These are phyloP conservation scores for Tillandsia fasciculata DNA, from an alignment of 176 grass and related monocot species.

Conservation along the genomic window DNA sequence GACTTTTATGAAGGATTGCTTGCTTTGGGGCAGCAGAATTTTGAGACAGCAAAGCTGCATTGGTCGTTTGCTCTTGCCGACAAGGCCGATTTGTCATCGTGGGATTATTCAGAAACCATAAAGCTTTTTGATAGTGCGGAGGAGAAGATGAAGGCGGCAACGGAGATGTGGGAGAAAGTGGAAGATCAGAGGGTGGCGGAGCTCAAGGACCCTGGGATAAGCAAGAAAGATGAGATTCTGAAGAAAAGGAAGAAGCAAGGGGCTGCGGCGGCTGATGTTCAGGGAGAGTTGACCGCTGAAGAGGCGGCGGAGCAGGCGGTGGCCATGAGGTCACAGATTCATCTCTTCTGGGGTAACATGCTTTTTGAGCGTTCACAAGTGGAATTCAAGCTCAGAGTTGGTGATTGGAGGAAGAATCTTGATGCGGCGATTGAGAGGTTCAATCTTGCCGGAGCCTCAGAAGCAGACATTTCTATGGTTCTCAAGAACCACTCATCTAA, in stretches of 20 bases:
- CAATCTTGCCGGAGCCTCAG: constrained; percentile 82
- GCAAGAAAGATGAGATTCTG: constrained; percentile 55
- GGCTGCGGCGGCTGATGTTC: constrained; percentile 34
- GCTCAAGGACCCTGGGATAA: constrained; percentile 45
- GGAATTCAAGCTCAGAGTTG: constrained; percentile 71
- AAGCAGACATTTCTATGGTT: constrained; percentile 77
- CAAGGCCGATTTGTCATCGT: constrained; percentile 63
- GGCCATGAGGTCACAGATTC: constrained; percentile 92
- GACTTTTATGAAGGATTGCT: constrained; percentile 98
- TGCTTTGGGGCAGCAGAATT: constrained; percentile 95
- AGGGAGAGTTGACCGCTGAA: constrained; percentile 53
- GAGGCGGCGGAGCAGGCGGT: constrained; percentile 80
- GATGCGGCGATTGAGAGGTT: constrained; percentile 80
- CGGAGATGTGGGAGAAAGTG: constrained; percentile 97
- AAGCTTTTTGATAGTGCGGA: constrained; percentile 81
- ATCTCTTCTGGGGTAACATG: constrained; percentile 99
- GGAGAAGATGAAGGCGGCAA: constrained; percentile 79
- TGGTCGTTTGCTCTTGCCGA: constrained; percentile 91
- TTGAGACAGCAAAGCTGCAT: constrained; percentile 91
- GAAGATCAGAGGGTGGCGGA: constrained; percentile 77
- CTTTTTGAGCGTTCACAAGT: constrained; percentile 97
- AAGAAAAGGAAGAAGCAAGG: constrained; percentile 65
- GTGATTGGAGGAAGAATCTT: constrained; percentile 85
- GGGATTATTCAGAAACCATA: constrained; percentile 80
- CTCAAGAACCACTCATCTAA: constrained; percentile 88